These are phyloP conservation scores for Rutidosis leptorrhynchoides DNA, from an alignment of 129 eudicot species.

Conservation along the genomic window DNA sequence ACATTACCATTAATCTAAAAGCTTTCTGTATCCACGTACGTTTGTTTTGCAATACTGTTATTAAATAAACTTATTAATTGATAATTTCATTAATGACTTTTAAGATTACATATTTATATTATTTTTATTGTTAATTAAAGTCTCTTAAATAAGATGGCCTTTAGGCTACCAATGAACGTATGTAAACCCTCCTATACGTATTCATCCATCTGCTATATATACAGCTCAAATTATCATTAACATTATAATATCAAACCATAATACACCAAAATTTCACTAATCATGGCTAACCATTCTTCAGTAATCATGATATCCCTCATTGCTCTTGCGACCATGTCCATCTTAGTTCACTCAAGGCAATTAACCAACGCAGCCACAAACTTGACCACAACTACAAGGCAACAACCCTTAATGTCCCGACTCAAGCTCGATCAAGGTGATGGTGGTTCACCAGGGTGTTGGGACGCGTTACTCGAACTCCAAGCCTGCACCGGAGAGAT, in stretches of 20 bases:
- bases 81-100: too few species aligned
- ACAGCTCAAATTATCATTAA: neutral
- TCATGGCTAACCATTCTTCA: slow-evolving; percentile 23
- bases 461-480: slow-evolving; percentile 63
- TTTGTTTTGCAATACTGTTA: too few species aligned
- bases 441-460: slow-evolving; percentile 40
- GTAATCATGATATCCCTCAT: slow-evolving; percentile 7
- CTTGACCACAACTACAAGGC: neutral
- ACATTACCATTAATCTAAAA: too few species aligned
- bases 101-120: too few species aligned
- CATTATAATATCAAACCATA: neutral
- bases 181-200: neutral
- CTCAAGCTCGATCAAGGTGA: slow-evolving; percentile 30
- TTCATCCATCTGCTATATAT: slow-evolving; percentile 25
- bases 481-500: slow-evolving; percentile 66
- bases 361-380: slow-evolving; percentile 22
- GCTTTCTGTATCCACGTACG: too few species aligned
- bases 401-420: slow-evolving; percentile 29
- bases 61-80: too few species aligned
- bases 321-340: slow-evolving; percentile 16
- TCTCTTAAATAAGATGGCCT: neutral
- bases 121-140: too few species aligned
- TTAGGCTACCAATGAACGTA: slow-evolving; percentile 15
- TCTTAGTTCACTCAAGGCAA: slow-evolving; percentile 21
- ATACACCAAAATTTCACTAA: neutral